phyloP scores from a whole-genome alignment of 768 basidiomycete species.

The Hebeloma cylindrosporum region DNA sequence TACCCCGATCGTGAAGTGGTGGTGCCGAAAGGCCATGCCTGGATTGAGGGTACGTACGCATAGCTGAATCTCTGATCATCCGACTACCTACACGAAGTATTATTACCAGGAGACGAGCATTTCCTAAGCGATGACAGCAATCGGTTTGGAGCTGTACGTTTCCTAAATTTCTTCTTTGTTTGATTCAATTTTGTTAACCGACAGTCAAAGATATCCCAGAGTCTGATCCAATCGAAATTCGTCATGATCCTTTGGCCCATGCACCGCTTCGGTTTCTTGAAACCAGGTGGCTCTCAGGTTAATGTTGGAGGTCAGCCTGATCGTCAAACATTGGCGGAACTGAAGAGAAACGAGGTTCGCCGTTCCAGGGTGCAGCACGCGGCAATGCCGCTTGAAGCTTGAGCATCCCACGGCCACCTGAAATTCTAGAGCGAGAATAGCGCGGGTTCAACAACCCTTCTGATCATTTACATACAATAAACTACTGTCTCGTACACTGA shows the following conservation, averaged over 20 bases:
- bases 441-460: not conserved
- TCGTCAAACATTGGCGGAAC: slow-evolving; percentile 34
- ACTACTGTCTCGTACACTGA: too few species aligned
- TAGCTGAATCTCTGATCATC: not conserved
- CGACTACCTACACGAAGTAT: not conserved
- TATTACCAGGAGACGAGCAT: slow-evolving; percentile 58
- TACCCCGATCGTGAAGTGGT: slow-evolving; percentile 53
- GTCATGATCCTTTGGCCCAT: slow-evolving; percentile 52
- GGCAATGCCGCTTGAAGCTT: not conserved
- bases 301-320: too few species aligned
- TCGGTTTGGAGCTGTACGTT: slow-evolving; percentile 63
- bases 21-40: slow-evolving; percentile 64
- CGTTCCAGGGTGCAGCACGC: slow-evolving; percentile 30
- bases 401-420: too few species aligned
- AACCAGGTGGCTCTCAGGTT: slow-evolving; percentile 12
- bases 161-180: not conserved
- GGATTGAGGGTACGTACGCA: slow-evolving; percentile 64
- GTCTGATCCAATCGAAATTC: slow-evolving; percentile 52
- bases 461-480: too few species aligned
- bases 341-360: slow-evolving; percentile 41
- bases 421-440: too few species aligned
- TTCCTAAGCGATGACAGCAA: slow-evolving; percentile 74
- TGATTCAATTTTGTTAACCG: not conserved
- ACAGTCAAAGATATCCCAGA: slow-evolving; percentile 40
- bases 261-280: slow-evolving; percentile 48